Conservation (phyloP, 805 yeast species). For the Yarrowia keelungensis region DNA sequence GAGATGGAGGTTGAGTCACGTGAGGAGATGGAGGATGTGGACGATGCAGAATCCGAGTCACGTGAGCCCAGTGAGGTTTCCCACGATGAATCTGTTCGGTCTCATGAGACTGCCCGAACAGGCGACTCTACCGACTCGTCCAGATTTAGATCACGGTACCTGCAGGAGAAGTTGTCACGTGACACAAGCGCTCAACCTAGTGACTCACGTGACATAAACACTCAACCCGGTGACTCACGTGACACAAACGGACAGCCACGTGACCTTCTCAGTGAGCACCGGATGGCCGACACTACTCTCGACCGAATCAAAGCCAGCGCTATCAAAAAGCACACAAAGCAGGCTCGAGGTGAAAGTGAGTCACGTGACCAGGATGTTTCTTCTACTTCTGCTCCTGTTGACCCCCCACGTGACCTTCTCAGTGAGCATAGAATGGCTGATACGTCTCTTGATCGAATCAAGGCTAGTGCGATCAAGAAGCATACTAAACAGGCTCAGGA, state of each 20-base stretch:
- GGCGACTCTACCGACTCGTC: slow-evolving; percentile 11
- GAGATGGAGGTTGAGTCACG: slow-evolving; percentile 1
- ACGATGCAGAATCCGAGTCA: background rate
- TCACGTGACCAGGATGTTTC: background rate
- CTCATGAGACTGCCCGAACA: background rate
- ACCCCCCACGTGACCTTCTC: slow-evolving; percentile 7
- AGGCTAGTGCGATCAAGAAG: background rate
- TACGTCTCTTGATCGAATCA: slow-evolving; percentile 4
- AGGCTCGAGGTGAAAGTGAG: background rate
- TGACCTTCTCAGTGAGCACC: slow-evolving; percentile 16
- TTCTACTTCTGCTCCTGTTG: too few relatives aligned
- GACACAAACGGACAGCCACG: background rate
- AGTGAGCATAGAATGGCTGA: slow-evolving; percentile 14
- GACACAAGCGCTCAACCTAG: background rate
- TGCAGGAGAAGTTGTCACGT: slow-evolving; percentile 19
- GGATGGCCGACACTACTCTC: slow-evolving; percentile 9
- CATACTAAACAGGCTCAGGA: background rate
- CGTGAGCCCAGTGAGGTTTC: background rate
- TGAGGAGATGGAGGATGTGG: background rate
- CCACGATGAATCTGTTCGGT: background rate
- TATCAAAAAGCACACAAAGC: slow-evolving; percentile 1
- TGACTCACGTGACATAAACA: background rate
- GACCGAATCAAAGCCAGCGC: slow-evolving; percentile 13
- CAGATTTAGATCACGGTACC: slow-evolving; percentile 6
- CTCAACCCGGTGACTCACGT: background rate